Percentiles rank a stretch among this genome's conserved stretches.
phyloP scores from a whole-genome alignment of 2,329 filamentous ascomycete genomes.

The Alternaria tenuissima region DNA sequence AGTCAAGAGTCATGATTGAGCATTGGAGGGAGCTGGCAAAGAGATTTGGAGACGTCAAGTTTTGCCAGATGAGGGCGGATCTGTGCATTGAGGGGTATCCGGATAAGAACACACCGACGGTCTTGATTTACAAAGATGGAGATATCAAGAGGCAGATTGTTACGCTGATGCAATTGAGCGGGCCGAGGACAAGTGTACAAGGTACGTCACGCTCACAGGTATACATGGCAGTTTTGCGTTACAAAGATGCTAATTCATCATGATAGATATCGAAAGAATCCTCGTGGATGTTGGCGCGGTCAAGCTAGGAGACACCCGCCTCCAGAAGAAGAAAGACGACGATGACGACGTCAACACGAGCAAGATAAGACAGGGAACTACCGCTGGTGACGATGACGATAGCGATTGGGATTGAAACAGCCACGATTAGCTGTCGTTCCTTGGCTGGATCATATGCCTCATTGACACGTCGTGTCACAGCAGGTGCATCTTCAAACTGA shows the following conservation, averaged over 20 bases:
- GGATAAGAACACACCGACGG: constrained; percentile 92
- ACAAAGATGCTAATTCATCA: neutral
- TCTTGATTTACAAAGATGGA: constrained; percentile 89
- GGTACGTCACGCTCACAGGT: neutral
- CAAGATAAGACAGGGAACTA: constrained; percentile 57
- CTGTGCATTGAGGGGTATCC: constrained; percentile 98
- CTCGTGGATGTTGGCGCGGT: constrained; percentile 85
- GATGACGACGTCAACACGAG: constrained; percentile 59
- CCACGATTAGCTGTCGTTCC: neutral
- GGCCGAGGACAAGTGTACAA: constrained; percentile 51
- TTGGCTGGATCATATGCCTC: neutral
- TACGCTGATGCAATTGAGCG: constrained; percentile 82
- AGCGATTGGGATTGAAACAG: constrained; percentile 66
- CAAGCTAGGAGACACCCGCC: constrained; percentile 77
- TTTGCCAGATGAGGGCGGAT: constrained; percentile 91
- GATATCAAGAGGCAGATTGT: constrained; percentile 92
- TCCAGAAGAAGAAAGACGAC: constrained; percentile 67
- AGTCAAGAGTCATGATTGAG: constrained; percentile 83
- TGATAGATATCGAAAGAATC: constrained; percentile 75
- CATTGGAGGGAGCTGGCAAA: constrained; percentile 84
- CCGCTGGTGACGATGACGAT: constrained; percentile 58
- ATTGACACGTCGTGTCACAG: neutral
- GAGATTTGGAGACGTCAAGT: constrained; percentile 94
- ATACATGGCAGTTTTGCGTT: neutral
- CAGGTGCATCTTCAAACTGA: neutral